Evolutionary conservation across 106 monocot species (phyloP).

Genomic region (Dendrobium huoshanense): DNA sequence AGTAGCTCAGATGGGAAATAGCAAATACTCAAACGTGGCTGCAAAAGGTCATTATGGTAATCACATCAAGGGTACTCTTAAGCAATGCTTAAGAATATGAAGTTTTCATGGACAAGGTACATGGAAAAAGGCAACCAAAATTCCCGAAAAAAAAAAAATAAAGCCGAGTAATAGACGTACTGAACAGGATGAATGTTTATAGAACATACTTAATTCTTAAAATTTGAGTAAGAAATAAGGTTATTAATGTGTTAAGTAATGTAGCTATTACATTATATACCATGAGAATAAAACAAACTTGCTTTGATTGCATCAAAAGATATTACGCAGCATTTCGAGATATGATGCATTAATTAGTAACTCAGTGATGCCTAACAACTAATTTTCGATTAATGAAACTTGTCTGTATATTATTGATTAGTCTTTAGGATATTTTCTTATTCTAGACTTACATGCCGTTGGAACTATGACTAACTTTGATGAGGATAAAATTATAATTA

Average conservation of each 20-base stretch:
- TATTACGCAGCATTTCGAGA: neutral
- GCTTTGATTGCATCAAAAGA: neutral
- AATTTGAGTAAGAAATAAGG: neutral
- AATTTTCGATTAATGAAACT: neutral
- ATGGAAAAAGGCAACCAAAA: neutral
- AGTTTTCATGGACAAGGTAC: neutral
- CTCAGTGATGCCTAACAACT: neutral
- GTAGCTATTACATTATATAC: neutral
- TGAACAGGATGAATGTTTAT: neutral
- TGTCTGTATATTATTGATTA: neutral
- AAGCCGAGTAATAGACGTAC: no score
- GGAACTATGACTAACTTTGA: neutral
- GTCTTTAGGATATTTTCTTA: neutral
- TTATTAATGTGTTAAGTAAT: neutral
- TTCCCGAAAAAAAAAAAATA: neutral
- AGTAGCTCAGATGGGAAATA: neutral
- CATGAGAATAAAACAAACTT: neutral
- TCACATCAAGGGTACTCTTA: neutral
- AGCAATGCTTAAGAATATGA: neutral
- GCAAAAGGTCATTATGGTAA: neutral
- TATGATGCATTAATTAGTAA: neutral
- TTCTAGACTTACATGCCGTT: neutral
- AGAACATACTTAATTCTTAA: neutral
- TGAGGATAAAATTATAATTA: no score
- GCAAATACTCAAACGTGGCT: neutral